Percentiles rank a stretch among this genome's conserved stretches.
These are phyloP conservation scores for Rhodocollybia butyracea DNA, from an alignment of 768 basidiomycete genomes.

Conservation along the genomic window DNA sequence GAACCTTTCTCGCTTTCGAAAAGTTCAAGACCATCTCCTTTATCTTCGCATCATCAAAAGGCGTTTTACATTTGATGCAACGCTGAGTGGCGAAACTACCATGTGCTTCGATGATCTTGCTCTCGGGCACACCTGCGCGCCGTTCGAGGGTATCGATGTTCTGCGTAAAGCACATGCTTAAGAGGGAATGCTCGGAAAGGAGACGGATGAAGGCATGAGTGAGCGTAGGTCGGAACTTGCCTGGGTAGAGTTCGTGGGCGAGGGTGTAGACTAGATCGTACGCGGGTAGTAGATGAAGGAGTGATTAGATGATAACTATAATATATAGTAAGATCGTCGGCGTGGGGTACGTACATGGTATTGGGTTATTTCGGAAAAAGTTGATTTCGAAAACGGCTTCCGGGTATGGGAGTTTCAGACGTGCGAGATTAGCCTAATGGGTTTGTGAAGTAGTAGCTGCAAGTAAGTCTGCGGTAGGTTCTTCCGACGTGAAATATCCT, in stretches of 20 bases:
- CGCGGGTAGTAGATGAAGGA: background rate
- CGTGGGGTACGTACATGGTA: conserved; percentile 71
- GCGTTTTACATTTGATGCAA: conserved; percentile 70
- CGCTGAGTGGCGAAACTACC: conserved; percentile 89
- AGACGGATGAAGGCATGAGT: conserved; percentile 90
- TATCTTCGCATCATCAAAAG: conserved; percentile 68
- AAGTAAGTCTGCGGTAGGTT: conserved; percentile 45
- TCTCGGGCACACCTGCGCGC: conserved; percentile 68
- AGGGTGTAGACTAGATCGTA: conserved; percentile 91
- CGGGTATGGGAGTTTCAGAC: conserved; percentile 81
- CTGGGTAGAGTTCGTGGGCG: conserved; percentile 91
- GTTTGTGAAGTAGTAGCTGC: background rate
- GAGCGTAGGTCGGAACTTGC: conserved; percentile 80
- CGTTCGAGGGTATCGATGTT: conserved; percentile 94
- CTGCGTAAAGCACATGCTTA: conserved; percentile 83
- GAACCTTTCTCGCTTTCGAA: conserved; percentile 47
- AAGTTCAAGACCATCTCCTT: conserved; percentile 46
- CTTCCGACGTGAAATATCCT: conserved; percentile 23
- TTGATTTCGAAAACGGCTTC: conserved; percentile 94
- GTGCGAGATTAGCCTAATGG: conserved; percentile 67
- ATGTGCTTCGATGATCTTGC: conserved; percentile 89
- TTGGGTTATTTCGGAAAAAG: conserved; percentile 78
- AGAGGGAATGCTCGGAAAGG: conserved; percentile 61
- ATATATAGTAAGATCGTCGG: no score
- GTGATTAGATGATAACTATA: background rate